Evolutionary conservation across 208 protist genomes (phyloP), one percentile per base, ranked within the genome.

Genomic region (Blastocrithidia nonstop): DNA sequence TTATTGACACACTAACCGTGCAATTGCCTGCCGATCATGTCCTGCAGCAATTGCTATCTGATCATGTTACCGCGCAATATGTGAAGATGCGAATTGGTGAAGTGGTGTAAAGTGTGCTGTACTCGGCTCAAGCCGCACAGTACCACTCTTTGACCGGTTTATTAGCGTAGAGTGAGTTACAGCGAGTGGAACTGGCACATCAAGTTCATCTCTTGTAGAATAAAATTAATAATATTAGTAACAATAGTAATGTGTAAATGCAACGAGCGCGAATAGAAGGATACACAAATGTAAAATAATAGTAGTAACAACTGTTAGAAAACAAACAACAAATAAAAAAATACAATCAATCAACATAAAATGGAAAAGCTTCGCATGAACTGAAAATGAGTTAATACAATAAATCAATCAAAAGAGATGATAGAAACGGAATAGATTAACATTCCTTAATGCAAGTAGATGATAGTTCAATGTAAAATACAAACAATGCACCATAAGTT

Each of bases 41-140:
- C 7, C 78, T 87, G 28, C 44, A 62, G 32, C 81, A 90, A 65
- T 71, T 90, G 24, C 15, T 86, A 31, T 54, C 55, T 4, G 81
- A 90, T 54, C 44, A 60, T 0, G 55, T 60, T 13, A 90, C 81
- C 15, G 41, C 59, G 59, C 65, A 73, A 51, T 90, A 80, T 62
- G 68, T 60, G 53, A 62, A 66, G 28, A 66, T 86, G 40, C 71
- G 81, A 5, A 50, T 90, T 11, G 61, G 57, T 0, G 81, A 90
- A 48, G 68, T 90, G 16, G 70, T 90, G 29, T 75, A 90, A 49
- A 56, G 50, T n/a, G 86, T 83, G 43, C 62, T 86, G 16, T 86
- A 76, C 51, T 65, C 75, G 3, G 63, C 70, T 1, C 72, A 81
- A 49, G 66, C 71, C 16, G 66, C 83, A 37, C 75, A 86, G 57